phyloP scores from a whole-genome alignment of 345 rosid species.

The Melastoma malabathricum region DNA sequence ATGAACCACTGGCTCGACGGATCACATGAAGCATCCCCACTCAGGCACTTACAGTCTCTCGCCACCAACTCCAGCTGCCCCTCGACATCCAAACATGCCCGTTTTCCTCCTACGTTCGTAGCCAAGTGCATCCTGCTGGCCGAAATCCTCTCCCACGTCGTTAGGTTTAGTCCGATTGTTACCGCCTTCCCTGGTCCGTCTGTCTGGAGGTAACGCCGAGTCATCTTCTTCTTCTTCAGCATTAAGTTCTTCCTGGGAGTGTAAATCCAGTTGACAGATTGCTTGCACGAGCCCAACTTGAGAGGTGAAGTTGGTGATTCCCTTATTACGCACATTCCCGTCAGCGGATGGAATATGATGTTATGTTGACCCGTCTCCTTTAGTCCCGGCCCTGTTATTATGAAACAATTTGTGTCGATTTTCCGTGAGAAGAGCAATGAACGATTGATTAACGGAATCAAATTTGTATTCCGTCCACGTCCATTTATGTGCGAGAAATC shows the following conservation, averaged over 20 bases:
- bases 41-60: conserved; percentile 9
- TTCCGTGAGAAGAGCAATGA: too few relatives aligned
- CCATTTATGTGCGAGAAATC: too few relatives aligned
- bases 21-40: conserved; percentile 4
- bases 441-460: too few relatives aligned
- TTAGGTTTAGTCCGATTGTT: neutral
- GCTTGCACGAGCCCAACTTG: conserved; percentile 11
- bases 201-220: conserved; percentile 7
- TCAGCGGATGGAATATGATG: conserved; percentile 15
- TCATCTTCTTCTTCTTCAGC: neutral
- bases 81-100: conserved; percentile 62
- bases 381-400: conserved; percentile 12
- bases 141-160: conserved; percentile 45
- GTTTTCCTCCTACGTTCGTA: conserved; percentile 19
- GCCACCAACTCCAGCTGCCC: conserved; percentile 7
- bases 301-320: neutral
- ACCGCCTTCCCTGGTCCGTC: neutral
- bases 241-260: neutral
- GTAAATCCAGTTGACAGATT: conserved; percentile 11
- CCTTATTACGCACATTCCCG: conserved; percentile 9
- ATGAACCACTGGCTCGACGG: conserved; percentile 15
- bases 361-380: neutral
- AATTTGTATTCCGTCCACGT: neutral
- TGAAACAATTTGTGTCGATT: neutral
- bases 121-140: conserved; percentile 68